Conservation (phyloP, 2,329 filamentous ascomycete genomes). For the Lanzia echinophila region DNA sequence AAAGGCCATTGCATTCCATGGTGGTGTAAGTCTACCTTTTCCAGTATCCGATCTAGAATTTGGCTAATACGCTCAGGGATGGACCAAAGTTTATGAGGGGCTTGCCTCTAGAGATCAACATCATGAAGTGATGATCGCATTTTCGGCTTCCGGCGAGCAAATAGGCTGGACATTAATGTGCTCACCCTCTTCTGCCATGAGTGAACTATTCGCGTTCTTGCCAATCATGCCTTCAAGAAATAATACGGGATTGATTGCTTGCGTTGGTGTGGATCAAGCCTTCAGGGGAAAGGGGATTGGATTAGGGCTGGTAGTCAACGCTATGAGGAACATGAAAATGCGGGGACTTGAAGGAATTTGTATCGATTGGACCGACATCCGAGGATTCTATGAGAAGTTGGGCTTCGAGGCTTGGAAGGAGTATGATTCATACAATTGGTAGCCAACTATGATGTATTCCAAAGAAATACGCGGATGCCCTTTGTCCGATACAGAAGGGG, state of each 20-base stretch:
- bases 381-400: conserved; percentile 39
- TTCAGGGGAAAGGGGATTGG: conserved; percentile 36
- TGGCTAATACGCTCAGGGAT: conserved; percentile 28
- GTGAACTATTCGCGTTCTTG: conserved; percentile 36
- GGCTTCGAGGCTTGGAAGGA: conserved; percentile 36
- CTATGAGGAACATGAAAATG: conserved; percentile 37
- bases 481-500: background rate
- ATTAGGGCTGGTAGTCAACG: conserved; percentile 37
- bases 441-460: background rate
- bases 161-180: conserved; percentile 42
- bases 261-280: conserved; percentile 36
- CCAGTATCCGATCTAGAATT: background rate
- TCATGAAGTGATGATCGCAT: conserved; percentile 37
- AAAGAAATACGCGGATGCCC: background rate
- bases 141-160: conserved; percentile 33
- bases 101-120: conserved; percentile 33
- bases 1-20: conserved; percentile 33
- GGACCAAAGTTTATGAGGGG: conserved; percentile 35
- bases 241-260: conserved; percentile 39
- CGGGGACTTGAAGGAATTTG: conserved; percentile 37
- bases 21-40: background rate
- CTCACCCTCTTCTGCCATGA: conserved; percentile 27
- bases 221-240: conserved; percentile 31
- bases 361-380: conserved; percentile 38
- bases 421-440: conserved; percentile 27